Evolutionary conservation across 441 rosid genomes (phyloP).

Genomic region (Cnidoscolus chayamansa): DNA sequence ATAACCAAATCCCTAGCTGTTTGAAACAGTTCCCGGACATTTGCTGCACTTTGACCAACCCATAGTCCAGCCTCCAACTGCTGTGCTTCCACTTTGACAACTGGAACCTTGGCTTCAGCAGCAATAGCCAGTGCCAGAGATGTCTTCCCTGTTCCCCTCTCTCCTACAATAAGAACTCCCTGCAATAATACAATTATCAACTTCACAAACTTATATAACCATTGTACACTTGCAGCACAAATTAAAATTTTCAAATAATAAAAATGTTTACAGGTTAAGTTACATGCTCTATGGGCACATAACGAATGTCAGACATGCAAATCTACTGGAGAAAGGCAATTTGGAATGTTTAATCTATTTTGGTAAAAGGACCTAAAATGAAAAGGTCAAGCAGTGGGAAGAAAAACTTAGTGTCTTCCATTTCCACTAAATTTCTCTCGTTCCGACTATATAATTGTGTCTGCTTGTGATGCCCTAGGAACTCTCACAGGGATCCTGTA

Average conservation of each 20-base stretch:
- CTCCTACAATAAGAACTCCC: constrained; percentile 99
- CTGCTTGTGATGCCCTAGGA: neutral
- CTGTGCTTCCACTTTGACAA: constrained; percentile 82
- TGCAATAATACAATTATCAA: constrained; percentile 36
- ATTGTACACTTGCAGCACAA: neutral
- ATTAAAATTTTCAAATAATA: constrained; percentile 11
- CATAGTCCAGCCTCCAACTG: constrained; percentile 96
- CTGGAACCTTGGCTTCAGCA: constrained; percentile 96
- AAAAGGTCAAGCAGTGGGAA: constrained; percentile 2
- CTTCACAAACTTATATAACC: constrained; percentile 14
- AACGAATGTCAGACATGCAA: neutral
- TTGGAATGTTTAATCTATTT: neutral
- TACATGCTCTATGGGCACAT: constrained; percentile 12
- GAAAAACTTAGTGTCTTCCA: neutral
- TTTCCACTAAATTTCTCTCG: neutral
- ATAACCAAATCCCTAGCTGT: constrained; percentile 94
- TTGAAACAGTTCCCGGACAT: constrained; percentile 95
- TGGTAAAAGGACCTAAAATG: neutral
- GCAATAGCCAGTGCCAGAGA: constrained; percentile 93
- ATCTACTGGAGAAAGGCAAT: neutral
- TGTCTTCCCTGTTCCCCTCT: constrained; percentile 96
- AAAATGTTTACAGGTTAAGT: constrained; percentile 12
- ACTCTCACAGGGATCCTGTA: neutral
- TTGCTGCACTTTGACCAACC: constrained; percentile 99
- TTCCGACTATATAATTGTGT: neutral